Conservation (phyloP, 148 eudicot species). For the Vaccinium macrocarpon region DNA sequence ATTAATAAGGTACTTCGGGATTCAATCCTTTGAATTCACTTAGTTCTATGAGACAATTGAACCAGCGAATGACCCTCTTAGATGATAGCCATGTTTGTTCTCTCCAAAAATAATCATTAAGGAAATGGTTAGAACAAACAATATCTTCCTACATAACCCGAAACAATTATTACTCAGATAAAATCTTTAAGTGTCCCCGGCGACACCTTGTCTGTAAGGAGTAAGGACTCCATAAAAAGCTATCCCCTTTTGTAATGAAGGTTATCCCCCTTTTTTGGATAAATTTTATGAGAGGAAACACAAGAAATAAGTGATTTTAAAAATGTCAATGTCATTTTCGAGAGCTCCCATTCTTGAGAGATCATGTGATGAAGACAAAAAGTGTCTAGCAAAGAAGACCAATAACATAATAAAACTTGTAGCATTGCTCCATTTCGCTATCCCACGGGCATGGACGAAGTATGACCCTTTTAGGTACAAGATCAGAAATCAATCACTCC, state of each 20-base stretch:
- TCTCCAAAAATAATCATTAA: not conserved
- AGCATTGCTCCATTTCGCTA: not conserved
- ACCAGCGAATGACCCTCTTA: not conserved
- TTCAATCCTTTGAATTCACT: not conserved
- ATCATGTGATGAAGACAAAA: not conserved
- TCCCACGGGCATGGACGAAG: not conserved
- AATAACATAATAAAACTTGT: not conserved
- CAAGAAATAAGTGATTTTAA: not conserved
- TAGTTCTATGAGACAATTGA: not conserved
- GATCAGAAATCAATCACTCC: too few species aligned
- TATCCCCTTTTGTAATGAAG: not conserved
- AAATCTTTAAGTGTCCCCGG: not conserved
- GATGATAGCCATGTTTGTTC: not conserved
- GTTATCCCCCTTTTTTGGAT: not conserved
- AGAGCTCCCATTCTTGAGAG: not conserved
- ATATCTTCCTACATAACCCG: not conserved
- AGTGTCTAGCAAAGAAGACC: not conserved
- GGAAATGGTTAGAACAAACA: not conserved
- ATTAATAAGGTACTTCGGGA: not conserved
- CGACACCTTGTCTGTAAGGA: not conserved
- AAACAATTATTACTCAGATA: not conserved
- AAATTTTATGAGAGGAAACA: not conserved
- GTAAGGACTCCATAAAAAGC: not conserved
- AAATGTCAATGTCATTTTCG: not conserved
- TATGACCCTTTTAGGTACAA: not conserved